These are phyloP conservation scores for Pseudogymnoascus sp. DNA, from an alignment of 2,329 filamentous ascomycete species.

Conservation along the genomic window DNA sequence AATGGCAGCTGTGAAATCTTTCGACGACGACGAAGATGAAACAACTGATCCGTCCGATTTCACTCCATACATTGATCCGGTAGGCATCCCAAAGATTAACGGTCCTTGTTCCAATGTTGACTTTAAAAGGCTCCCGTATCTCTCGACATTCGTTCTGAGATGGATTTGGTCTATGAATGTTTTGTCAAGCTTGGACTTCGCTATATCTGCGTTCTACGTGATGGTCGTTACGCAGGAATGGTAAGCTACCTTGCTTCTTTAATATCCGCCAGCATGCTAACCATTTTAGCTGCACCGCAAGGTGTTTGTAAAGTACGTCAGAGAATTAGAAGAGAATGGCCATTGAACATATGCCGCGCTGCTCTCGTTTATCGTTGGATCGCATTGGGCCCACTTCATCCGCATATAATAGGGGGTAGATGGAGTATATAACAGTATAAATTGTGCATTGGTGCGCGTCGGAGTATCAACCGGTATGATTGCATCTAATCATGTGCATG, in stretches of 20 bases:
- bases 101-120: not conserved
- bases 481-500: not conserved
- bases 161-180: constrained; percentile 94
- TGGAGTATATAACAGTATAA: not conserved
- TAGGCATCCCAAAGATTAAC: constrained; percentile 32
- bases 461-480: not conserved
- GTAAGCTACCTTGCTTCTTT: constrained; percentile 43
- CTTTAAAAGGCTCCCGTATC: constrained; percentile 66
- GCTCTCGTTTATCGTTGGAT: not conserved
- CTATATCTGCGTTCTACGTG: constrained; percentile 81
- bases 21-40: constrained; percentile 56
- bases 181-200: constrained; percentile 90
- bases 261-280: constrained; percentile 8
- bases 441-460: not conserved
- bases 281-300: constrained; percentile 75
- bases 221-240: constrained; percentile 83
- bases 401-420: not conserved
- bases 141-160: constrained; percentile 79
- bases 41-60: constrained; percentile 70
- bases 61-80: constrained; percentile 82
- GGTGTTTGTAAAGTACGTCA: constrained; percentile 89
- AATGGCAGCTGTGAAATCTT: constrained; percentile 64
- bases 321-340: constrained; percentile 60
- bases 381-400: not conserved
- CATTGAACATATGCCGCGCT: not conserved